Evolutionary conservation across 352 stramenopile species (phyloP).

Genomic region (Phytopythium aichiense): DNA sequence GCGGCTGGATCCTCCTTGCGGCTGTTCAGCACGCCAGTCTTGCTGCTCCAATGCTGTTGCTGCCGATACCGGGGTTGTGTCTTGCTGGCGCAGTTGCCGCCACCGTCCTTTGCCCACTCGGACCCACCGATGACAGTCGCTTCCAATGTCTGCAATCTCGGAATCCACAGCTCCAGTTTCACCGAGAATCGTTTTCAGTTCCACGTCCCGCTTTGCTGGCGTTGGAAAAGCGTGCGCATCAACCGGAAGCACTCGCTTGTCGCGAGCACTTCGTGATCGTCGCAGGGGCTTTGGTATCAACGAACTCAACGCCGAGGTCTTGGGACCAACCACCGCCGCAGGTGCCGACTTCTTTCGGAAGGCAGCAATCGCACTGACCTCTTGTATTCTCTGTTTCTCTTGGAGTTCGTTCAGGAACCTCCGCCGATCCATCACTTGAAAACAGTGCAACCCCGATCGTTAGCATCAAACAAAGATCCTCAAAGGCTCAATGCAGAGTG

Average conservation of each 20-base stretch:
- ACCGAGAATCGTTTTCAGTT: background rate
- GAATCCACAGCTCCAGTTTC: background rate
- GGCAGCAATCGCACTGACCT: constrained; percentile 27
- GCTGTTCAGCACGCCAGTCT: background rate
- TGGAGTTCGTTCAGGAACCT: constrained; percentile 26
- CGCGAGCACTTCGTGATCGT: background rate
- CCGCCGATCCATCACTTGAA: constrained; percentile 31
- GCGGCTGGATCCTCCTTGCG: background rate
- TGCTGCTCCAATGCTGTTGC: background rate
- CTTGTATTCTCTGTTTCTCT: constrained; percentile 28
- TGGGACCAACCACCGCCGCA: background rate
- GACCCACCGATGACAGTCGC: constrained; percentile 5
- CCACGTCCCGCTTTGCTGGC: background rate
- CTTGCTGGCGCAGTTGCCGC: background rate
- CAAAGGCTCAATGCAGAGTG: background rate
- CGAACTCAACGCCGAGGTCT: background rate
- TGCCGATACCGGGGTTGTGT: background rate
- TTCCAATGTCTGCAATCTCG: background rate
- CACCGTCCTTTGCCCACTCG: constrained; percentile 4
- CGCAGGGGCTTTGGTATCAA: background rate
- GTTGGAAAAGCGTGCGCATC: no score
- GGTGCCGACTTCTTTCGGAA: constrained; percentile 12
- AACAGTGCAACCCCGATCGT: background rate
- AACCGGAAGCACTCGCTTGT: background rate
- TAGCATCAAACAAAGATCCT: background rate